These are phyloP conservation scores for Meyerozyma smithsonii DNA, from an alignment of 1,139 yeast species.

Conservation along the genomic window DNA sequence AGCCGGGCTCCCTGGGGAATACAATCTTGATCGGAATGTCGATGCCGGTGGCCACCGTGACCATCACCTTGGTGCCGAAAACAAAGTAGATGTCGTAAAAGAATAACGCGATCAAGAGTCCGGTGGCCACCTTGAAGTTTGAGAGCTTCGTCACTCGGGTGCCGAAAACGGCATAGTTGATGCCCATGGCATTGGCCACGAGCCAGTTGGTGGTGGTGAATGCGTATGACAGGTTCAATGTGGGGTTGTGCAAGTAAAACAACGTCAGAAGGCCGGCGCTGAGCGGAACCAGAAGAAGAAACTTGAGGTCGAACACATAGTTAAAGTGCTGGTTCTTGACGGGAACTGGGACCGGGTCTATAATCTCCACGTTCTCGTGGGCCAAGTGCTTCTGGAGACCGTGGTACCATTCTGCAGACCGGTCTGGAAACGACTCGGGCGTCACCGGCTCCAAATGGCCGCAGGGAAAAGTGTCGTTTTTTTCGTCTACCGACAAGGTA, in stretches of 20 bases:
- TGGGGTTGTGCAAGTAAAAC: slow-evolving; percentile 21
- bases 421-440: neutral
- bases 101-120: slow-evolving; percentile 47
- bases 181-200: slow-evolving; percentile 28
- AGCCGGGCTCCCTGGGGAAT: slow-evolving; percentile 33
- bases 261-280: slow-evolving; percentile 15
- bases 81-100: slow-evolving; percentile 65
- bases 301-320: slow-evolving; percentile 30
- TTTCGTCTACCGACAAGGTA: slow-evolving; percentile 24
- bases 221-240: slow-evolving; percentile 11
- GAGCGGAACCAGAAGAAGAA: slow-evolving; percentile 20
- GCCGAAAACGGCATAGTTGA: slow-evolving; percentile 32
- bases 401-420: slow-evolving; percentile 9
- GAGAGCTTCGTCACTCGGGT: slow-evolving; percentile 26
- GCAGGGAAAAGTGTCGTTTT: slow-evolving; percentile 15
- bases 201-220: slow-evolving; percentile 21
- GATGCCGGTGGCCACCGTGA: slow-evolving; percentile 52
- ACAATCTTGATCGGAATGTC: slow-evolving; percentile 55
- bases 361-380: slow-evolving; percentile 13
- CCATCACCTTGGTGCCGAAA: slow-evolving; percentile 59
- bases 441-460: slow-evolving; percentile 18
- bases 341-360: slow-evolving; percentile 16
- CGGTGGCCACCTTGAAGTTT: slow-evolving; percentile 39
- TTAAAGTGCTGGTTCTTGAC: slow-evolving; percentile 25
- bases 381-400: slow-evolving; percentile 13